These are phyloP conservation scores for Ceratocystiopsis brevicomis DNA, from an alignment of 2,329 filamentous ascomycete genomes.

Conservation along the genomic window DNA sequence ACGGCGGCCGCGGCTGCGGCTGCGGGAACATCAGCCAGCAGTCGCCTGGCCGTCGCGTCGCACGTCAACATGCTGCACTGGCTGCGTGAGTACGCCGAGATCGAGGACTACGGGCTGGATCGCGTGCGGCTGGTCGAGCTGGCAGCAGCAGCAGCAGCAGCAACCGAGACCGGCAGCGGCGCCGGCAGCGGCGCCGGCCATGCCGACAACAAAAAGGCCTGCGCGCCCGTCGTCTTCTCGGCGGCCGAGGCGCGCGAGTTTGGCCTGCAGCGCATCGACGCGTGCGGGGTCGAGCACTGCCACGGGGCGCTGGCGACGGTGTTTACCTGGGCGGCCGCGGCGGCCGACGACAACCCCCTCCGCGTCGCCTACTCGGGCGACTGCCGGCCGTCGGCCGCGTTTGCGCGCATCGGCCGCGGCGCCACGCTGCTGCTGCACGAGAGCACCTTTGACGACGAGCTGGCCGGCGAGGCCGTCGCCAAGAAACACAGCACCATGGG, in stretches of 20 bases:
- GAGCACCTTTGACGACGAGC: slow-evolving; percentile 84
- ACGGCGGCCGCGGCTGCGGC: slow-evolving; percentile 19
- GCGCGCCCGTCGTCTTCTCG: slow-evolving; percentile 16
- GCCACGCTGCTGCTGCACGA: slow-evolving; percentile 84
- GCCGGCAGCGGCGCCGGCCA: background rate
- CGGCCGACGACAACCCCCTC: slow-evolving; percentile 24
- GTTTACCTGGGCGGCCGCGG: slow-evolving; percentile 44
- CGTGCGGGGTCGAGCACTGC: slow-evolving; percentile 60
- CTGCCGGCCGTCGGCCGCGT: slow-evolving; percentile 57
- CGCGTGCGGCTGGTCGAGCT: slow-evolving; percentile 21
- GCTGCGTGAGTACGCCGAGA: slow-evolving; percentile 57
- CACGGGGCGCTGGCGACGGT: slow-evolving; percentile 56
- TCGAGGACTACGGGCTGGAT: slow-evolving; percentile 58
- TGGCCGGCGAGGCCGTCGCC: slow-evolving; percentile 54
- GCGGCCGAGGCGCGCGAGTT: slow-evolving; percentile 23
- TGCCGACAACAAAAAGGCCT: slow-evolving; percentile 4
- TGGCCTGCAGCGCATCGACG: slow-evolving; percentile 45
- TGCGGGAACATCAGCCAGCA: too few species aligned
- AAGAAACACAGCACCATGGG: slow-evolving; percentile 84
- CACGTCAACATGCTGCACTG: slow-evolving; percentile 54
- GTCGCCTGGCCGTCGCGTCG: slow-evolving; percentile 44
- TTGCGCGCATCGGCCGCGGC: slow-evolving; percentile 50
- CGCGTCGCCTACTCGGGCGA: slow-evolving; percentile 89
- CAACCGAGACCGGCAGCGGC: too few species aligned
- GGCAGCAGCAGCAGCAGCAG: slow-evolving; percentile 3